Evolutionary conservation across 257 asterid species (phyloP).

Genomic region (Capsicum chinense): DNA sequence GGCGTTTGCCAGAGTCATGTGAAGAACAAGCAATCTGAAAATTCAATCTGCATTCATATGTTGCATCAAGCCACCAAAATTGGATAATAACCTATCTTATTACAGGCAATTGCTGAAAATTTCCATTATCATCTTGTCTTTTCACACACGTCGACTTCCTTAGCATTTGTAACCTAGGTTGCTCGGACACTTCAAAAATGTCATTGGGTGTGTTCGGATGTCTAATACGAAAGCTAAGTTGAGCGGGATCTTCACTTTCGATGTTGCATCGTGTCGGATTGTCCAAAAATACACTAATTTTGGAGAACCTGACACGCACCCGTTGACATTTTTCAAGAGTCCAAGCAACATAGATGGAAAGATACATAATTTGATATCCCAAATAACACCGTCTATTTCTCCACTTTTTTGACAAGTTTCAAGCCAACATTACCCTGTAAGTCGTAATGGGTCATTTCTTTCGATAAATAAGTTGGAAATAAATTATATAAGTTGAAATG

Average conservation of each 20-base stretch:
- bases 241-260: background rate
- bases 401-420: background rate
- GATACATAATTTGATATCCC: conserved; percentile 13
- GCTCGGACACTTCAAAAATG: no score
- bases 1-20: background rate
- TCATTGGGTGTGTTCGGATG: background rate
- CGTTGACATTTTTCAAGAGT: background rate
- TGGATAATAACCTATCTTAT: conserved; percentile 16
- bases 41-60: conserved; percentile 13
- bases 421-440: conserved; percentile 19
- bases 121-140: background rate
- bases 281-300: background rate
- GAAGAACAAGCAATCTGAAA: conserved; percentile 25
- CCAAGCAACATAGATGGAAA: background rate
- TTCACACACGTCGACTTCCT: background rate
- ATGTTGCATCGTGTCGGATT: background rate
- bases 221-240: background rate
- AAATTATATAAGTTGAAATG: background rate
- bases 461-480: conserved; percentile 1
- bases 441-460: background rate
- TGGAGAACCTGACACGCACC: background rate
- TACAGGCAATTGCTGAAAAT: background rate
- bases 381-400: background rate
- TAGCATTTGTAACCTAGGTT: background rate
- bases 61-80: background rate